Percentiles rank a stretch among this genome's conserved stretches.
phyloP scores from a whole-genome alignment of 371 early-diverging fungal species.

The Choanephora cucurbitarum region DNA sequence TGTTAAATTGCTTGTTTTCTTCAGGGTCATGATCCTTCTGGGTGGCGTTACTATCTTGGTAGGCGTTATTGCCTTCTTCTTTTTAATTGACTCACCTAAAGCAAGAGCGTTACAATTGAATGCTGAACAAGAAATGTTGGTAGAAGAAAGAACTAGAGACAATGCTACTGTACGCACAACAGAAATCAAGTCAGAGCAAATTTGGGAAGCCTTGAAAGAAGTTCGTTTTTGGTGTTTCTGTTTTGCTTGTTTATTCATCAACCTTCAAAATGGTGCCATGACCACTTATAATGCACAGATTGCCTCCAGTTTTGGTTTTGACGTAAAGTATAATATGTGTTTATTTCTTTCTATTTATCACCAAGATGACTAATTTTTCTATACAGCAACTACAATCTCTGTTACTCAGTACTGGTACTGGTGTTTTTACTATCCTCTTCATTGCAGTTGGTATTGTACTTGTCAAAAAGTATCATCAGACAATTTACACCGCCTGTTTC shows the following conservation, averaged over 20 bases:
- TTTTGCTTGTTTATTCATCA: constrained; percentile 29
- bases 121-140: constrained; percentile 37
- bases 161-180: constrained; percentile 35
- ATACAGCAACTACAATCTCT: constrained; percentile 22
- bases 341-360: background rate
- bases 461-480: constrained; percentile 18
- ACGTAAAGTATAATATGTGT: constrained; percentile 22
- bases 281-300: constrained; percentile 37
- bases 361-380: background rate
- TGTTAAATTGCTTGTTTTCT: background rate
- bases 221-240: constrained; percentile 34
- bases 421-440: constrained; percentile 19
- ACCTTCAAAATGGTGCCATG: constrained; percentile 42
- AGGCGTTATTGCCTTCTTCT: constrained; percentile 34
- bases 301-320: constrained; percentile 33
- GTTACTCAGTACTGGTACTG: constrained; percentile 22
- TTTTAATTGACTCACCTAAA: constrained; percentile 40
- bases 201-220: constrained; percentile 35
- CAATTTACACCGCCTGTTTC: constrained; percentile 21
- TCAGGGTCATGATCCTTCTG: constrained; percentile 38
- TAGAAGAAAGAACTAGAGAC: constrained; percentile 35
- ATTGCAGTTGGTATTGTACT: constrained; percentile 9
- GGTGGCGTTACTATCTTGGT: constrained; percentile 28
- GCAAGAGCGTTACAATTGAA: constrained; percentile 29
- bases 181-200: constrained; percentile 30